A percentile compares a stretch with the other conserved stretches of the same genome.
These are phyloP conservation scores for Melampsora americana DNA, from an alignment of 1,284 basidiomycete genomes.

Conservation along the genomic window DNA sequence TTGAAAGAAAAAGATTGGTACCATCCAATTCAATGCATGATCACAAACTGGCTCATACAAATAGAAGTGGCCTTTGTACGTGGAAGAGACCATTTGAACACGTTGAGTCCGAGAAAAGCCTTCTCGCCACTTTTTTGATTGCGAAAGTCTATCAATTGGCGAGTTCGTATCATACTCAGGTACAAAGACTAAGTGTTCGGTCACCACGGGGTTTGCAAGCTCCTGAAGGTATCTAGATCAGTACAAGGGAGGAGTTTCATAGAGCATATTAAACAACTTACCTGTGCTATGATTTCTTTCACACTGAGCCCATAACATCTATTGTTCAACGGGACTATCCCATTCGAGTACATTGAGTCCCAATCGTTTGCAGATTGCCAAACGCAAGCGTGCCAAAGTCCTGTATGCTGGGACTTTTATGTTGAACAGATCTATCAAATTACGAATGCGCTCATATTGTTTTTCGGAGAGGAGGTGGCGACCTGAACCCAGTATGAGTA, in stretches of 20 bases:
- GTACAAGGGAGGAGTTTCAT: too few species aligned
- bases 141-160: neutral
- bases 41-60: conserved; percentile 5
- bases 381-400: neutral
- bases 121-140: conserved; percentile 11
- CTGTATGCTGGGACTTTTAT: neutral
- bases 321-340: neutral
- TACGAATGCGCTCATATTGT: too few species aligned
- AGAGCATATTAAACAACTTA: too few species aligned
- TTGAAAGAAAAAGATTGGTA: conserved; percentile 16
- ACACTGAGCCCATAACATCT: neutral
- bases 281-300: neutral
- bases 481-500: too few species aligned
- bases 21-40: neutral
- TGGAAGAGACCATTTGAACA: conserved; percentile 10
- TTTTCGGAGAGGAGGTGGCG: neutral
- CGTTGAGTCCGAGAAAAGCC: neutral
- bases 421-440: neutral
- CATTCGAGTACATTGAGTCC: neutral
- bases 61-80: neutral
- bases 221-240: neutral
- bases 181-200: neutral
- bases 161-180: neutral
- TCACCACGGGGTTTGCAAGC: conserved; percentile 5
- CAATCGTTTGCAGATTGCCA: neutral